Percentiles rank a stretch among this genome's conserved stretches.
Evolutionary conservation across 140 eudicot genomes (phyloP).

Genomic region (Erigeron philadelphicus): DNA sequence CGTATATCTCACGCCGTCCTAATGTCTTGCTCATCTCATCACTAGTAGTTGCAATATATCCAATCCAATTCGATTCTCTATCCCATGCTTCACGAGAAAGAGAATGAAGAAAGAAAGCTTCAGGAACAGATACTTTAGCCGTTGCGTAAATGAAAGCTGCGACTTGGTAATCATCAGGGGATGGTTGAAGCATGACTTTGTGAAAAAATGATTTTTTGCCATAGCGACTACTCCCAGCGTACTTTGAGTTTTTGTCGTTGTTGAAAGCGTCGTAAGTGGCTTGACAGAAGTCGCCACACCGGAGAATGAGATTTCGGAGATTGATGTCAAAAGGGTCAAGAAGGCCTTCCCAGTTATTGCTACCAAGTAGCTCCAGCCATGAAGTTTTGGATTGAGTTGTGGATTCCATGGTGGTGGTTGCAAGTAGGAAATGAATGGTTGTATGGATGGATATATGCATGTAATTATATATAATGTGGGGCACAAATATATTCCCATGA

Average conservation of each 20-base stretch:
- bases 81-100: constrained; percentile 81
- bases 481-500: constrained; percentile 7
- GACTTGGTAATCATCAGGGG: constrained; percentile 49
- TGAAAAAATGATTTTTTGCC: constrained; percentile 56
- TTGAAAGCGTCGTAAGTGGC: constrained; percentile 92
- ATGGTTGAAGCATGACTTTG: constrained; percentile 52
- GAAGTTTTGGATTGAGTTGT: constrained; percentile 33
- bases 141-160: constrained; percentile 67
- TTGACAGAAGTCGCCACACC: constrained; percentile 88
- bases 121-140: constrained; percentile 41
- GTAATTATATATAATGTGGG: background rate
- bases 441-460: constrained; percentile 5
- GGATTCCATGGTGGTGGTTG: constrained; percentile 20
- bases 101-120: constrained; percentile 61
- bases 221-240: constrained; percentile 78
- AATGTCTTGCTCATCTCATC: constrained; percentile 40
- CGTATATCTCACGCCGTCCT: constrained; percentile 78
- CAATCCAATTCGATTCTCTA: constrained; percentile 81
- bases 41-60: constrained; percentile 61
- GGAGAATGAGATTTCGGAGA: constrained; percentile 75
- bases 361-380: constrained; percentile 70
- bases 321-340: constrained; percentile 52
- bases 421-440: constrained; percentile 23
- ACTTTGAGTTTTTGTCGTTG: constrained; percentile 67
- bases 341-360: constrained; percentile 65